Evolutionary conservation across 768 basidiomycete genomes (phyloP), one percentile per base, ranked within the genome.

Genomic region (Lactarius akahatsu): DNA sequence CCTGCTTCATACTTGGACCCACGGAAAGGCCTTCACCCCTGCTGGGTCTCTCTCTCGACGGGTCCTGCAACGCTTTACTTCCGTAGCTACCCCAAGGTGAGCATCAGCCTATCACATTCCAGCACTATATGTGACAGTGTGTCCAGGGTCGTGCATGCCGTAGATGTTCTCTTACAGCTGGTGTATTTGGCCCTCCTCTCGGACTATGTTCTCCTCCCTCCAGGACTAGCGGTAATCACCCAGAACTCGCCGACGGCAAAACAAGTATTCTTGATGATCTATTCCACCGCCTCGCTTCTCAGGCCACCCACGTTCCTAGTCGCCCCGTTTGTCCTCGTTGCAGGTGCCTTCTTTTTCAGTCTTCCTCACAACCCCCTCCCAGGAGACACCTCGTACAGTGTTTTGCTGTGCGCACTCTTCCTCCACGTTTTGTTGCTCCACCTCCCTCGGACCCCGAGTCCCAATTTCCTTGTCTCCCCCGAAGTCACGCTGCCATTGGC

Each of bases 361-460:
- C 65, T 84, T n/a, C 79, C 83, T 8, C 76, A 76, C n/a, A 71
- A 74, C 4, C 84, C 83, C 8, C 72, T 76, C 16, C 80, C 82
- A 1, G 77, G 77, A 16, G 75, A 78, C 55, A 56, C 73, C 16
- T 69, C 79, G 18, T 86, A 85, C 69, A 71, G 71, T 54, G 60
- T 80, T 30, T 72, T 86, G 3, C 77, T 82, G 1, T 61, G 80
- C 52, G 77, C 78, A 0, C 74, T 83, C 63, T 71, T 75, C 47
- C 67, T 83, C 38, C 78, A 82, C 30, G 70, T 83, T 23, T 63
- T 84, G 13, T 75, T 78, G 36, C 75, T 86, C n/a, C 83, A 85
- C 67, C 74, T 81, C 8, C 81, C 84, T 2, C 62, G 70, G 34
- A 59, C 75, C 11, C 82, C 83, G 5, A 82, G 79, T 65, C 83